Base-by-base conservation (phyloP, 2,329 filamentous ascomycete species). In the Mycosphaerella arachidis region DNA sequence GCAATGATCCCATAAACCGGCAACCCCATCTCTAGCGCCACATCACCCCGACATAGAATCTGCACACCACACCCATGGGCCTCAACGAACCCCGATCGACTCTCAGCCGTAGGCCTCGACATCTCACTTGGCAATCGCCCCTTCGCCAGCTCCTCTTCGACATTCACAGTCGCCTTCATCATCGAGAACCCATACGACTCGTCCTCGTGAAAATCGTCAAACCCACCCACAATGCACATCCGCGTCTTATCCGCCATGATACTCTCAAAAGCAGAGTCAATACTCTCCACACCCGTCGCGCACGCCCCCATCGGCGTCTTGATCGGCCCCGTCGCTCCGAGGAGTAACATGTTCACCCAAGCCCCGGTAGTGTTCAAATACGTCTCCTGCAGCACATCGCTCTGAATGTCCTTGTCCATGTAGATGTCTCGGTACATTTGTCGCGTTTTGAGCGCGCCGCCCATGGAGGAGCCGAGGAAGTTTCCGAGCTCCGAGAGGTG, bases 291-390 rank as follows among this genome's bases (percentile, higher is more conserved):
- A 67, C 94, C 90, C 33, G 94, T 99, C 59, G 94, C 94, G 74
- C 94, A 99, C 72, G 94, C 94, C 81, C 93, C 94, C 55, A 97
- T 93, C 4, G 94, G 94, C 0, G 95, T 97, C 83, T 97, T 97
- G 83, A 99, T 97, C 48, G 94, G 91, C 68, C 94, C 94, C 55
- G 94, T 97, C 6, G 94, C 97, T 5, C 94, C 99, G 65, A 99
- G 81, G 65, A 99, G 82, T 78, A 99, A 82, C 94, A 99, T 99
- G 82, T 99, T 99, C 59, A 99, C 92, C 94, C 94, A 99, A 16
- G 94, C 94, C 69, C 91, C 89, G 93, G 97, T 99, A 58, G 94
- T 99, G 83, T 99, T 99, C 84, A 99, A 97, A 82, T 99, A 99
- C 12, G 94, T 97, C 78, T 99, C 94, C 74, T 99, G 95, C 13